Percentiles rank a stretch among this genome's conserved stretches.
Conservation (phyloP, 352 stramenopile species). For the Globisporangium middletonii region DNA sequence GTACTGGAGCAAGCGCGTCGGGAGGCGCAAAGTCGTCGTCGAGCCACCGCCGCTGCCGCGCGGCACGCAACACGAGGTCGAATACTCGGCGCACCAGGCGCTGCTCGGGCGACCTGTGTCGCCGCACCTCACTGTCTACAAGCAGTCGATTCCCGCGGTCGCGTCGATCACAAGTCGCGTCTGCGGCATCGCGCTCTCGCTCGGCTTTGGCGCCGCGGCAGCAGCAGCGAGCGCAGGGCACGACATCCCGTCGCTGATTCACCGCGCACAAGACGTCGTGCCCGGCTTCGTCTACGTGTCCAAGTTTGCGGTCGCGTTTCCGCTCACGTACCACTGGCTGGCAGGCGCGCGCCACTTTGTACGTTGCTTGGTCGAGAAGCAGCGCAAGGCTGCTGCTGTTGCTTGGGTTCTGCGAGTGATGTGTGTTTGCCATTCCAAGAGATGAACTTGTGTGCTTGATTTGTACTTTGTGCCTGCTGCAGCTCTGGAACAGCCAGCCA, state of each 20-base stretch:
- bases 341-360: slow-evolving; percentile 66
- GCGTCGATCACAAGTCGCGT: slow-evolving; percentile 89
- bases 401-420: neutral
- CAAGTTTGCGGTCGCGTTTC: slow-evolving; percentile 89
- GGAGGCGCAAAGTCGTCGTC: neutral
- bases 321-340: slow-evolving; percentile 89
- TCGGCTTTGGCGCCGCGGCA: slow-evolving; percentile 53
- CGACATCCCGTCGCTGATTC: slow-evolving; percentile 60
- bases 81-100: slow-evolving; percentile 74
- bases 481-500: slow-evolving; percentile 75
- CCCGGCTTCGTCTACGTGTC: slow-evolving; percentile 35
- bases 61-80: neutral
- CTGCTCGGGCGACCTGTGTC: slow-evolving; percentile 80
- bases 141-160: slow-evolving; percentile 86
- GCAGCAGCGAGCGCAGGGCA: slow-evolving; percentile 51
- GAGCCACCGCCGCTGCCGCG: neutral
- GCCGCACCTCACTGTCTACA: slow-evolving; percentile 91
- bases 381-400: neutral
- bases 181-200: slow-evolving; percentile 68
- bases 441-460: neutral
- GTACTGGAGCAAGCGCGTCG: neutral
- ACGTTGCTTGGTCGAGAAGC: neutral
- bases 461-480: neutral
- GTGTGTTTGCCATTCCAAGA: neutral
- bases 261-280: slow-evolving; percentile 30